Base-by-base conservation (phyloP, 345 rosid genomes). In the Orychophragmus violaceus region DNA sequence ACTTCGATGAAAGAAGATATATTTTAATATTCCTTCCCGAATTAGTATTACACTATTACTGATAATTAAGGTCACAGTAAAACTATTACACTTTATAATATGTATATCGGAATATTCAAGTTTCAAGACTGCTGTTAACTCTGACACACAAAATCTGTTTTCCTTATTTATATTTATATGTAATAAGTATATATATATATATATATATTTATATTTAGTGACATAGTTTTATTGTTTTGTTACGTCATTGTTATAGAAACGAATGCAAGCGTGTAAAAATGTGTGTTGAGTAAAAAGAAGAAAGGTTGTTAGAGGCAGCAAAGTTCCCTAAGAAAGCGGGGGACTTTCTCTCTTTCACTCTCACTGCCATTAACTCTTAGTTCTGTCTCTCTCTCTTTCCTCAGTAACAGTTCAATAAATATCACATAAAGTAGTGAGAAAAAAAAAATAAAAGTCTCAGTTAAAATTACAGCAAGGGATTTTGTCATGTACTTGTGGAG, bases 321-420 rank as follows among this genome's bases (percentile, higher is more conserved):
- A 49, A 60, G 58, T 41, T 45, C 45, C 65, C 70, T 27, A 19
- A 59, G 25, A 73, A 73, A 73, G 67, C 68, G 77, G 77, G 68
- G 72, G 77, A 66, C 36, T 64, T 56, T 56, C 53, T 53, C 42
- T 55, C 24, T 65, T 41, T 66, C 37, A 18, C 54, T 36, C 54
- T 36, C 60, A 19, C 60, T 72, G 66, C 66, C 76, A 72, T 44
- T 30, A 39, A 33, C 57, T 68, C 48, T 9, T 28, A 27, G 36
- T 46, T 14, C 46, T 16, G 45, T 70, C 23, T 35, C 46, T 16
- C 35, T 70, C 23, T 35, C 25, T 66, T 17, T 50, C 17, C 51
- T 51, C 45, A 13, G 39, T 42, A 22, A 17, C 53, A 61, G 37
- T 52, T 12, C 22, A 21, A 6, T 28, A 59, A 14, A 52, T 54